Evolutionary conservation across 192 early-diverging fungal genomes (phyloP).

Genomic region (Dissophora ornata): DNA sequence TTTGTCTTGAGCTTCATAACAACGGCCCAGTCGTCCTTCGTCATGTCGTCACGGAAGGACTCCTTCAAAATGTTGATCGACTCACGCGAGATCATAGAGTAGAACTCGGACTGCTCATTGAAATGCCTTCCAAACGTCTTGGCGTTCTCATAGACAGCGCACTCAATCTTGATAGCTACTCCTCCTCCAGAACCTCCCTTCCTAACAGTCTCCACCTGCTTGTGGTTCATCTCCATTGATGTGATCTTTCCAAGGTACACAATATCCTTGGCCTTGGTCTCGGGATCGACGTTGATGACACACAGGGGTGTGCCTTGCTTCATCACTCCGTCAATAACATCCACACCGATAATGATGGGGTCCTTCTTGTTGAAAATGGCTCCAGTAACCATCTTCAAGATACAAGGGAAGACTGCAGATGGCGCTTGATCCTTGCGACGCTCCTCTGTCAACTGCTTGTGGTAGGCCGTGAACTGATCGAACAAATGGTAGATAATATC

Average conservation of each 20-base stretch:
- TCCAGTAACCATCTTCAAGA: slow-evolving; percentile 87
- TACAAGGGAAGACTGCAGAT: slow-evolving; percentile 96
- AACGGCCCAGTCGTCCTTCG: slow-evolving; percentile 89
- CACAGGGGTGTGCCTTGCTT: slow-evolving; percentile 92
- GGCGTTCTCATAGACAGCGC: slow-evolving; percentile 81
- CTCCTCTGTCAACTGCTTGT: slow-evolving; percentile 80
- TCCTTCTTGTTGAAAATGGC: slow-evolving; percentile 95
- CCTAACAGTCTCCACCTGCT: slow-evolving; percentile 82
- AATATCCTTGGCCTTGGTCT: slow-evolving; percentile 76
- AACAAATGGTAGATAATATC: slow-evolving; percentile 99
- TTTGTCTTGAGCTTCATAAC: slow-evolving; percentile 80
- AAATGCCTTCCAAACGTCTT: slow-evolving; percentile 96
- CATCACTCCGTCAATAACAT: slow-evolving; percentile 92
- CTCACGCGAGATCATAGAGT: slow-evolving; percentile 82
- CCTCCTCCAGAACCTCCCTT: slow-evolving; percentile 85
- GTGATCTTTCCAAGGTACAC: slow-evolving; percentile 88
- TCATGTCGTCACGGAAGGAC: slow-evolving; percentile 91
- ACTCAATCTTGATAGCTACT: slow-evolving; percentile 93
- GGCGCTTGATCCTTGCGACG: slow-evolving; percentile 89
- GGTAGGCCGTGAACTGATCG: slow-evolving; percentile 90
- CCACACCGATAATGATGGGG: slow-evolving; percentile 95
- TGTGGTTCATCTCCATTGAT: slow-evolving; percentile 94
- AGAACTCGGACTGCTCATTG: slow-evolving; percentile 82
- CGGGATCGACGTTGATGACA: slow-evolving; percentile 79
- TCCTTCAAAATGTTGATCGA: slow-evolving; percentile 97